A percentile compares a stretch with the other conserved stretches of the same genome.
phyloP scores from a whole-genome alignment of 805 yeast genomes.

The Candida boidinii region DNA sequence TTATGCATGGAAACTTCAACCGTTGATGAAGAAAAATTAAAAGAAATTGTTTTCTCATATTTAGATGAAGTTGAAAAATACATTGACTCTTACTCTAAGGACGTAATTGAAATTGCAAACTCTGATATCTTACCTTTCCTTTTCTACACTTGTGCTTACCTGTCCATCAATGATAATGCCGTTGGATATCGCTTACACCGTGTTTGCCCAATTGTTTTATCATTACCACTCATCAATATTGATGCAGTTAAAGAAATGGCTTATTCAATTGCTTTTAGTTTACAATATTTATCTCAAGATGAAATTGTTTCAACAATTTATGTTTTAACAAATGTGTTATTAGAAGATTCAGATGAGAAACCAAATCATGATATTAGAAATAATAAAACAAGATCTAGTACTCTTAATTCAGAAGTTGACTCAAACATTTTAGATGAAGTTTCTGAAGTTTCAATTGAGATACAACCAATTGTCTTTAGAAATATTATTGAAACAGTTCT shows the following conservation, averaged over 20 bases:
- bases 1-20: slow-evolving; percentile 35
- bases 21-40: slow-evolving; percentile 34
- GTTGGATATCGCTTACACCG: slow-evolving; percentile 27
- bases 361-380: slow-evolving; percentile 8
- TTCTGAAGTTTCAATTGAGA: slow-evolving; percentile 14
- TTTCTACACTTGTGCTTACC: slow-evolving; percentile 25
- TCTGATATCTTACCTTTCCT: slow-evolving; percentile 35
- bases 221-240: slow-evolving; percentile 41
- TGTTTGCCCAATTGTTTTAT: slow-evolving; percentile 41
- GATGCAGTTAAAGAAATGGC: slow-evolving; percentile 46
- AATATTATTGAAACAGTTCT: slow-evolving; percentile 65
- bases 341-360: slow-evolving; percentile 22
- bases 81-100: slow-evolving; percentile 33
- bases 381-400: slow-evolving; percentile 10
- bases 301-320: slow-evolving; percentile 78
- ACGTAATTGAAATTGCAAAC: slow-evolving; percentile 39
- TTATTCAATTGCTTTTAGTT: slow-evolving; percentile 52
- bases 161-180: slow-evolving; percentile 29
- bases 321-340: slow-evolving; percentile 64
- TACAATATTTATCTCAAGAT: slow-evolving; percentile 68
- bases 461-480: slow-evolving; percentile 33
- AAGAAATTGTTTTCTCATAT: slow-evolving; percentile 39
- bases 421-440: too few relatives aligned
- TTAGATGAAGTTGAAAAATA: slow-evolving; percentile 24
- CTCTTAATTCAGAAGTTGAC: slow-evolving; percentile 10